Evolutionary conservation across 202 grass and related monocot genomes (phyloP).

Genomic region (Schoenoplectus triqueter): DNA sequence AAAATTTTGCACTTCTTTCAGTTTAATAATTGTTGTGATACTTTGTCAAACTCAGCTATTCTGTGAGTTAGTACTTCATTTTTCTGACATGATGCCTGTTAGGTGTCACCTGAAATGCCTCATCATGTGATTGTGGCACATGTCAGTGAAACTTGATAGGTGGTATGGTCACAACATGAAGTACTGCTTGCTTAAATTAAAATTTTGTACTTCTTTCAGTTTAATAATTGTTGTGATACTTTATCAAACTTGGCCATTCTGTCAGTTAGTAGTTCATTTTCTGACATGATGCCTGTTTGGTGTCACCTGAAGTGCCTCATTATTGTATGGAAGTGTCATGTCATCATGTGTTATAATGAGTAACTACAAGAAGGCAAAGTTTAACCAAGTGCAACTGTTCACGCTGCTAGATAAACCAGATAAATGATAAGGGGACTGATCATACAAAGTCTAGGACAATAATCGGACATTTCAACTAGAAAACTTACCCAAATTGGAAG

Average conservation of each 20-base stretch:
- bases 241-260: neutral
- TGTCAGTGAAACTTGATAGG: too few species aligned
- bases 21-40: neutral
- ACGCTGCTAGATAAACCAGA: neutral
- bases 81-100: neutral
- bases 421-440: neutral
- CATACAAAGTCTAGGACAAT: too few species aligned
- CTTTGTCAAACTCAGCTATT: neutral
- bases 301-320: neutral
- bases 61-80: neutral
- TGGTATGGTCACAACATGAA: neutral
- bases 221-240: neutral
- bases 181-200: neutral
- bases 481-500: conserved; percentile 52
- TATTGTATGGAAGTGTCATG: neutral
- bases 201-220: neutral
- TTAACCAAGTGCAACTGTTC: neutral
- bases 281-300: neutral
- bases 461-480: too few species aligned
- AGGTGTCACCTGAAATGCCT: neutral
- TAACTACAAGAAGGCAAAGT: neutral
- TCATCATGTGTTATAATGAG: neutral
- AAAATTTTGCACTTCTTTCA: neutral
- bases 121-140: neutral
- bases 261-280: neutral